Base-by-base conservation (phyloP, 2,329 filamentous ascomycete species). In the Nigrograna mackinnonii region DNA sequence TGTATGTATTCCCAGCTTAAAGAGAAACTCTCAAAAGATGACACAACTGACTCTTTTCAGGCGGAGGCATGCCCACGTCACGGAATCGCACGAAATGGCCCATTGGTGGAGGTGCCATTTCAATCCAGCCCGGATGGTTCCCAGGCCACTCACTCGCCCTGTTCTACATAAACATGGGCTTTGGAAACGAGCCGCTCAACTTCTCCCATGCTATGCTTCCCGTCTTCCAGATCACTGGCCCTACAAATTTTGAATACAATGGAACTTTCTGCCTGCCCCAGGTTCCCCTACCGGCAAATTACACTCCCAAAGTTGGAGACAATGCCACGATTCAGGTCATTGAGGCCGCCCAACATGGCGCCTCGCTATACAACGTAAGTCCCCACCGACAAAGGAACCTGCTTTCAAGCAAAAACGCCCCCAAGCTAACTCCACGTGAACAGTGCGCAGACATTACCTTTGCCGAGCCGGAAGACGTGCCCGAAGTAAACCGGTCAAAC, bases 391-490 rank as follows among this genome's bases (percentile, higher is more conserved):
- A 21, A 37, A 38, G 31, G 12, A 20, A 14, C n/a, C n/a, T n/a
- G n/a, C n/a, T n/a, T n/a, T n/a, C n/a, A n/a, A n/a, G n/a, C n/a
- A n/a, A n/a, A n/a, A n/a, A n/a, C n/a, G n/a, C n/a, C n/a, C n/a
- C n/a, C n/a, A n/a, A n/a, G n/a, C n/a, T n/a, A n/a, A 36, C 35
- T 44, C 34, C 20, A 44, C 41, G 33, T 32, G 35, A 5, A 13
- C n/a, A 96, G 90, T 97, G 94, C 65, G 91, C 95, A 55, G 92
- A 97, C 64, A 95, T 97, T 59, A 92, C 87, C 35, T 95, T 97
- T 57, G 89, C 86, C 35, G 87, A 91, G 2, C 87, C 88, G 18
- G 74, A 83, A 58, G 86, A 95, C 63, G 83, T 95, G 37, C 75
- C 75, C 42, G 76, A 86, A 54, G 88, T 96, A 53, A 95, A 87